These are phyloP conservation scores for Cymodocea nodosa DNA, from an alignment of 116 monocot genomes.

Conservation along the genomic window DNA sequence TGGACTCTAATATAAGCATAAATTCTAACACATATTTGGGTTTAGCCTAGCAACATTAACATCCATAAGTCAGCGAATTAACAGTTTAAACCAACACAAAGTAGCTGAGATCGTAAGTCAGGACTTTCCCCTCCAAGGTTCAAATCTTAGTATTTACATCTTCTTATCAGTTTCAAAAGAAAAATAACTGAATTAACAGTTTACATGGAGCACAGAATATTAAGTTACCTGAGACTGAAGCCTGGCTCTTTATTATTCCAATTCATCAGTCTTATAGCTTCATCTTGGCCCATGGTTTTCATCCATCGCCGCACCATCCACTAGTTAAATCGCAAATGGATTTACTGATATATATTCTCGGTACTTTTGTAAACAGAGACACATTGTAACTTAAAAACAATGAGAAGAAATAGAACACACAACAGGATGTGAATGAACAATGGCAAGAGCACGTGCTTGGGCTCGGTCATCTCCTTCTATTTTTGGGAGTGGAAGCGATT, in stretches of 20 bases:
- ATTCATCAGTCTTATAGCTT: slow-evolving; percentile 63
- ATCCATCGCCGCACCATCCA: slow-evolving; percentile 99
- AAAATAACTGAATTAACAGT: background rate
- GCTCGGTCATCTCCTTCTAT: slow-evolving; percentile 92
- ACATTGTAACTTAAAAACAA: background rate
- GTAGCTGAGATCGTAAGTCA: background rate
- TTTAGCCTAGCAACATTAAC: slow-evolving; percentile 49
- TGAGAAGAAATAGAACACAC: slow-evolving; percentile 32
- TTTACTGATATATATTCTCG: background rate
- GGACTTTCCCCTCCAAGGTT: no score
- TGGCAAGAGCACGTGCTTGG: slow-evolving; percentile 89
- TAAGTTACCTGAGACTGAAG: slow-evolving; percentile 60
- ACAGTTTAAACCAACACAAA: background rate
- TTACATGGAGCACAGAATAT: background rate
- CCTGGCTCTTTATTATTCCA: slow-evolving; percentile 84
- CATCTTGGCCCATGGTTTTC: slow-evolving; percentile 58
- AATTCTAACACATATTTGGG: slow-evolving; percentile 4
- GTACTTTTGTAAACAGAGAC: background rate
- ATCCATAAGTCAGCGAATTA: background rate
- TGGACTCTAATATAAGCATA: no score
- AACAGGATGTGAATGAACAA: slow-evolving; percentile 91
- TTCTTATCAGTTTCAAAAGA: no score
- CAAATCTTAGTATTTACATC: no score
- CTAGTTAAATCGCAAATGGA: slow-evolving; percentile 20
- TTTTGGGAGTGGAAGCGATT: slow-evolving; percentile 73